These are phyloP conservation scores for Rosa multiflora DNA, from an alignment of 306 rosid genomes.

Conservation along the genomic window DNA sequence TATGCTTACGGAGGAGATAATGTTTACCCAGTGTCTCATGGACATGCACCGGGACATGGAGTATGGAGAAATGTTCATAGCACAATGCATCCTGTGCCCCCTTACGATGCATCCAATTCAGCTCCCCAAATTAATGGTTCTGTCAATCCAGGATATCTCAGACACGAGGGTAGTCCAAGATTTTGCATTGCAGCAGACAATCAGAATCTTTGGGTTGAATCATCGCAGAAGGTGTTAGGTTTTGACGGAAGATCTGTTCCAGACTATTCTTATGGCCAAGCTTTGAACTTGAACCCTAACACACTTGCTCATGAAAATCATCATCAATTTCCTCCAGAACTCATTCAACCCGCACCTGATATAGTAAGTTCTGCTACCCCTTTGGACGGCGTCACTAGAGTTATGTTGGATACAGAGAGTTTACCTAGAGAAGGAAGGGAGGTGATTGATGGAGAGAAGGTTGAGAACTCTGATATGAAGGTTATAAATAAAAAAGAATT, in stretches of 20 bases:
- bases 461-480: constrained; percentile 36
- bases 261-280: constrained; percentile 53
- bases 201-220: constrained; percentile 67
- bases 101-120: constrained; percentile 58
- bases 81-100: constrained; percentile 52
- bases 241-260: constrained; percentile 51
- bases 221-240: constrained; percentile 59
- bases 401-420: constrained; percentile 36
- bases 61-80: constrained; percentile 64
- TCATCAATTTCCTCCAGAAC: constrained; percentile 34
- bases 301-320: constrained; percentile 51
- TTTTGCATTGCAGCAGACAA: constrained; percentile 52
- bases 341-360: constrained; percentile 36
- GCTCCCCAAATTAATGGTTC: constrained; percentile 56
- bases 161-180: constrained; percentile 61
- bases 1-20: constrained; percentile 63
- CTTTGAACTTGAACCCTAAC: constrained; percentile 44
- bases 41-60: constrained; percentile 53
- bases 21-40: constrained; percentile 51
- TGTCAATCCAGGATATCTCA: constrained; percentile 53
- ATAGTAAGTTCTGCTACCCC: constrained; percentile 26
- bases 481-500: constrained; percentile 33
- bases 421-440: constrained; percentile 39
- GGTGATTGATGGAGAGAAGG: constrained; percentile 30
- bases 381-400: constrained; percentile 37